Percentiles rank a stretch among this genome's conserved stretches.
phyloP scores from a whole-genome alignment of 2,329 filamentous ascomycete genomes.

The Cryphonectria carpinicola region DNA sequence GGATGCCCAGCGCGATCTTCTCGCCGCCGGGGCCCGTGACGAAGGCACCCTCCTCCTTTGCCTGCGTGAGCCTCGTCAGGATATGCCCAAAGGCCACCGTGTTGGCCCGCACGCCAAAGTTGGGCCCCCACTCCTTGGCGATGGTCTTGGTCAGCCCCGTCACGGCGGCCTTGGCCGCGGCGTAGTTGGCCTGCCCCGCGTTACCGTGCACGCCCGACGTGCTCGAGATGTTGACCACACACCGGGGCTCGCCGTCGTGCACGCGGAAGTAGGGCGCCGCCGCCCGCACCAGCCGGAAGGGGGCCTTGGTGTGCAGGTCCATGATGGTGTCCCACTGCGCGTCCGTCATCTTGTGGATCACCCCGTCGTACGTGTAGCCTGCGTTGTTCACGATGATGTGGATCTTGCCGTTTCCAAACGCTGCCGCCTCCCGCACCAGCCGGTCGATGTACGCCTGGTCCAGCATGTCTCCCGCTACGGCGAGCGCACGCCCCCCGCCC shows the following conservation, averaged over 20 bases:
- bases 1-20: slow-evolving; percentile 76
- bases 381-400: slow-evolving; percentile 93
- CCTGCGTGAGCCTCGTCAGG: slow-evolving; percentile 76
- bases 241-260: slow-evolving; percentile 76
- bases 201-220: slow-evolving; percentile 86
- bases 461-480: slow-evolving; percentile 77
- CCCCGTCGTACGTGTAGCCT: slow-evolving; percentile 90
- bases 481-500: slow-evolving; percentile 68
- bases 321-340: slow-evolving; percentile 92
- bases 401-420: slow-evolving; percentile 85
- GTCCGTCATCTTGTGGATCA: slow-evolving; percentile 90
- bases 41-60: slow-evolving; percentile 83
- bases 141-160: slow-evolving; percentile 85
- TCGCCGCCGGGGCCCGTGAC: slow-evolving; percentile 76
- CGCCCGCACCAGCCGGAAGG: slow-evolving; percentile 80
- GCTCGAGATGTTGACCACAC: slow-evolving; percentile 81
- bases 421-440: slow-evolving; percentile 75
- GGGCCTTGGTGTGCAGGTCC: slow-evolving; percentile 80
- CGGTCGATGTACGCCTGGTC: slow-evolving; percentile 70
- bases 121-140: slow-evolving; percentile 88
- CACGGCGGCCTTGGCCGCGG: slow-evolving; percentile 82
- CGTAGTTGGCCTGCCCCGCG: slow-evolving; percentile 89
- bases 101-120: slow-evolving; percentile 81
- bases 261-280: slow-evolving; percentile 88
- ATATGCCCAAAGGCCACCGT: slow-evolving; percentile 86